phyloP scores from a whole-genome alignment of 2,329 filamentous ascomycete species.

The Fusarium xyrophilum region DNA sequence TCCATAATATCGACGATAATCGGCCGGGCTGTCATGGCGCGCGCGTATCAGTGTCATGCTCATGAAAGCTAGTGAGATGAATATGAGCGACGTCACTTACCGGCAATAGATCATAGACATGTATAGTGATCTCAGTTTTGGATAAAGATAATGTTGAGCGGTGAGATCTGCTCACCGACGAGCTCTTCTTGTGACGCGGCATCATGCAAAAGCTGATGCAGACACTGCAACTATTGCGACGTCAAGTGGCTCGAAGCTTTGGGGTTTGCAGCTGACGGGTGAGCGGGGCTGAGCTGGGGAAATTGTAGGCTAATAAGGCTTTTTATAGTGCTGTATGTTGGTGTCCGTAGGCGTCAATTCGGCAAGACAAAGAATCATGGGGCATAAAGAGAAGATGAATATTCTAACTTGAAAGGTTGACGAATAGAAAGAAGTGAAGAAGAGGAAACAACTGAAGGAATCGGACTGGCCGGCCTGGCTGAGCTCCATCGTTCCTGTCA shows the following conservation, averaged over 20 bases:
- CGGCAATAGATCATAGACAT: conserved; percentile 79
- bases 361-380: not conserved
- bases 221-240: conserved; percentile 28
- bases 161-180: conserved; percentile 53
- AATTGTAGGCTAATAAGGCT: conserved; percentile 12
- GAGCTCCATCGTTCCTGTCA: not conserved
- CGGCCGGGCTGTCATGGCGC: conserved; percentile 66
- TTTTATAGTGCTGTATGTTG: conserved; percentile 12
- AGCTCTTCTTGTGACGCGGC: conserved; percentile 41
- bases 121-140: conserved; percentile 76
- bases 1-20: conserved; percentile 79
- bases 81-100: conserved; percentile 51
- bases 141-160: conserved; percentile 72
- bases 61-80: conserved; percentile 3
- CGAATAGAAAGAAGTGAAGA: conserved; percentile 18
- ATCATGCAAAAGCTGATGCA: conserved; percentile 29
- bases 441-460: conserved; percentile 10
- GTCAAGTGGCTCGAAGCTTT: conserved; percentile 36
- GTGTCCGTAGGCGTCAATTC: not conserved
- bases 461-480: conserved; percentile 21
- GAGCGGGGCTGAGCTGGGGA: conserved; percentile 28
- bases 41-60: conserved; percentile 21
- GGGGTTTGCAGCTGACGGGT: conserved; percentile 17
- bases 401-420: not conserved
- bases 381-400: conserved; percentile 5